These are phyloP conservation scores for Limonomyces culmigenus DNA, from an alignment of 1,284 basidiomycete genomes.

Conservation along the genomic window DNA sequence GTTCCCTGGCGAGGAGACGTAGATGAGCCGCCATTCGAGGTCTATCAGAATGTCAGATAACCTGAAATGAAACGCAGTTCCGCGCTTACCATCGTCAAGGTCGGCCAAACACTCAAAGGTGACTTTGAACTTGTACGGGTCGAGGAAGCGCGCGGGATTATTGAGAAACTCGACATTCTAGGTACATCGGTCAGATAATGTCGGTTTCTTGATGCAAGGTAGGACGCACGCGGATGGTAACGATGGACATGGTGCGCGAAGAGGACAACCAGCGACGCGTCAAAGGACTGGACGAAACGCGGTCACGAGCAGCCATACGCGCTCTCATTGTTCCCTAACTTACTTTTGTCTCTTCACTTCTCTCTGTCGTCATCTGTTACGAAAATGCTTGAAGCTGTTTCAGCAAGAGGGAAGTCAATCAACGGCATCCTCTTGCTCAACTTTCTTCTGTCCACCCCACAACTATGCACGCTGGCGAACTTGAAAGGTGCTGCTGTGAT, in stretches of 20 bases:
- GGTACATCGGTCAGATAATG: too few species aligned
- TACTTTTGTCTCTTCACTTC: too few species aligned
- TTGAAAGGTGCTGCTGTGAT: too few species aligned
- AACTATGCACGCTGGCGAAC: too few species aligned
- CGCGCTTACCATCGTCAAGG: conserved; percentile 64
- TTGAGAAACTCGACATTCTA: conserved; percentile 81
- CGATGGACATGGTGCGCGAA: conserved; percentile 38
- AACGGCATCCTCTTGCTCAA: too few species aligned
- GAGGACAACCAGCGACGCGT: not conserved
- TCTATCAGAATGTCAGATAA: conserved; percentile 31
- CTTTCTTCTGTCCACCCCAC: too few species aligned
- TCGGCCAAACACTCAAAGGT: conserved; percentile 96
- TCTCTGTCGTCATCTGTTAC: too few species aligned
- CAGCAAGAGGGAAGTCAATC: too few species aligned
- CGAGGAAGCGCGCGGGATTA: conserved; percentile 84
- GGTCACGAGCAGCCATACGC: too few species aligned
- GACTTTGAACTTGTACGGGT: conserved; percentile 88
- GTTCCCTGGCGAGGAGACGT: conserved; percentile 87
- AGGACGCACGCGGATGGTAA: conserved; percentile 45
- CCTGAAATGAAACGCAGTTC: not conserved
- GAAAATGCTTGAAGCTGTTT: too few species aligned
- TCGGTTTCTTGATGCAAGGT: conserved; percentile 1
- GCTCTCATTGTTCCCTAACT: too few species aligned
- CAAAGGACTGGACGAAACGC: too few species aligned
- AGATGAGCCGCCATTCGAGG: conserved; percentile 95